Conservation (phyloP, 495 filamentous ascomycete species). For the Podospora conica region DNA sequence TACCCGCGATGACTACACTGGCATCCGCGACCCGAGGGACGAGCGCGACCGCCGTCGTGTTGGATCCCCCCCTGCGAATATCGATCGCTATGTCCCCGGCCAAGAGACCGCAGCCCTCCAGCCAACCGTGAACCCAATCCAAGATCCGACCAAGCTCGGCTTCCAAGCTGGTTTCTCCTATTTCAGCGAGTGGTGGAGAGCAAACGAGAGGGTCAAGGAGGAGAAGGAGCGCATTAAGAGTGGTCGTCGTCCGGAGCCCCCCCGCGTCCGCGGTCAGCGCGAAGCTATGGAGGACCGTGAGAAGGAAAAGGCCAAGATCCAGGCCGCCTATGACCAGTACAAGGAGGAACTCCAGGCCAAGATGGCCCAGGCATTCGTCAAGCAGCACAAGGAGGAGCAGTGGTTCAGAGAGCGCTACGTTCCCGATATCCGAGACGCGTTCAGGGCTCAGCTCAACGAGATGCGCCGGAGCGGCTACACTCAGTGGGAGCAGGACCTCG, state of each 20-base stretch:
- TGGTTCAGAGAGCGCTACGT: constrained; percentile 98
- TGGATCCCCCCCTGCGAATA: constrained; percentile 59
- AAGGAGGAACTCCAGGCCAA: constrained; percentile 90
- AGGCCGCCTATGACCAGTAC: constrained; percentile 86
- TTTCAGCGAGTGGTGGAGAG: constrained; percentile 95
- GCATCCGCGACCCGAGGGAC: background rate
- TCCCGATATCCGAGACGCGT: constrained; percentile 63
- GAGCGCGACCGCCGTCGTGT: constrained; percentile 40
- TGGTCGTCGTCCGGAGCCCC: constrained; percentile 64
- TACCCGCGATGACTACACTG: constrained; percentile 61
- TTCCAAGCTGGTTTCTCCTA: constrained; percentile 95
- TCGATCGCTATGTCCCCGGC: constrained; percentile 94
- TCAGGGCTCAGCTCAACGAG: constrained; percentile 63
- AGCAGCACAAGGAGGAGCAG: constrained; percentile 84
- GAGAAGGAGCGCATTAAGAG: constrained; percentile 73
- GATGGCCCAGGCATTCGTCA: constrained; percentile 83
- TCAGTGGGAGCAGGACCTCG: constrained; percentile 81
- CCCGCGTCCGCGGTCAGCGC: constrained; percentile 65
- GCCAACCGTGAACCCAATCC: constrained; percentile 63
- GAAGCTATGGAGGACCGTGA: constrained; percentile 82
- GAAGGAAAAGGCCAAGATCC: constrained; percentile 82
- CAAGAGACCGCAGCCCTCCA: constrained; percentile 55
- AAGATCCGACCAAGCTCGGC: constrained; percentile 76
- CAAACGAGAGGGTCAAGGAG: constrained; percentile 77
- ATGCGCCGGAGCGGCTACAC: constrained; percentile 68